A percentile compares a stretch with the other conserved stretches of the same genome.
Evolutionary conservation across 108 stramenopile species (phyloP).

Genomic region (Cyclostephanos invisitatus): DNA sequence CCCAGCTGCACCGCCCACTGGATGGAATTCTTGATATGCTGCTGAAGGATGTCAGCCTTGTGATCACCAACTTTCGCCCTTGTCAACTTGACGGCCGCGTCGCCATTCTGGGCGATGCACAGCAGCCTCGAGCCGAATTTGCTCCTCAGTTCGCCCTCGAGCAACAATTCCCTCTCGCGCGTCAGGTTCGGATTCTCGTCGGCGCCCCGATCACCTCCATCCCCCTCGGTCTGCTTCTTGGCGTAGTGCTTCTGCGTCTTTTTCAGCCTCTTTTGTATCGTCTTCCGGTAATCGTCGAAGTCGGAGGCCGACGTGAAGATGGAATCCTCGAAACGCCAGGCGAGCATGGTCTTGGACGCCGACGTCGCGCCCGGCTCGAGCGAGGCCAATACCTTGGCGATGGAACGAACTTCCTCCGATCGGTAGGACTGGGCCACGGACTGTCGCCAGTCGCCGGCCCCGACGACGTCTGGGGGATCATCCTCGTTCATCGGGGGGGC

Average conservation of each 20-base stretch:
- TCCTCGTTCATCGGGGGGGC: slow-evolving; percentile 1
- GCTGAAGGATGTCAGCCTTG: slow-evolving; percentile 51
- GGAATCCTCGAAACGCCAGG: slow-evolving; percentile 77
- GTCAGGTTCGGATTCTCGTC: slow-evolving; percentile 20
- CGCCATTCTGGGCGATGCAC: slow-evolving; percentile 64
- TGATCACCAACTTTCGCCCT: slow-evolving; percentile 45
- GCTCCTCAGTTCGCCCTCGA: slow-evolving; percentile 46
- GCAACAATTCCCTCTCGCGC: slow-evolving; percentile 38
- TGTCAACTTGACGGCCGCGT: slow-evolving; percentile 54
- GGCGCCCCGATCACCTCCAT: slow-evolving; percentile 1
- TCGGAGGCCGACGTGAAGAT: slow-evolving; percentile 66
- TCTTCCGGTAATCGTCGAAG: slow-evolving; percentile 75
- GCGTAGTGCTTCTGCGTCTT: slow-evolving; percentile 74
- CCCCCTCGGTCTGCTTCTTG: slow-evolving; percentile 29
- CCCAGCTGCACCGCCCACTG: slow-evolving; percentile 63
- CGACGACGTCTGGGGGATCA: background rate
- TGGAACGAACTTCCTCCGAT: slow-evolving; percentile 70
- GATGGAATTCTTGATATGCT: slow-evolving; percentile 56
- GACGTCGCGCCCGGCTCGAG: slow-evolving; percentile 75
- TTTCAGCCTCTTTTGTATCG: slow-evolving; percentile 68
- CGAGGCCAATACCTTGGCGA: slow-evolving; percentile 72
- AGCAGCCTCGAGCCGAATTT: slow-evolving; percentile 58
- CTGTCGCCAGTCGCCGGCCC: slow-evolving; percentile 58
- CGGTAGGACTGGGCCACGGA: slow-evolving; percentile 71
- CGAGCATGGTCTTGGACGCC: slow-evolving; percentile 71